phyloP scores from a whole-genome alignment of 2,329 filamentous ascomycete genomes.

The Akanthomyces dipterigenus region DNA sequence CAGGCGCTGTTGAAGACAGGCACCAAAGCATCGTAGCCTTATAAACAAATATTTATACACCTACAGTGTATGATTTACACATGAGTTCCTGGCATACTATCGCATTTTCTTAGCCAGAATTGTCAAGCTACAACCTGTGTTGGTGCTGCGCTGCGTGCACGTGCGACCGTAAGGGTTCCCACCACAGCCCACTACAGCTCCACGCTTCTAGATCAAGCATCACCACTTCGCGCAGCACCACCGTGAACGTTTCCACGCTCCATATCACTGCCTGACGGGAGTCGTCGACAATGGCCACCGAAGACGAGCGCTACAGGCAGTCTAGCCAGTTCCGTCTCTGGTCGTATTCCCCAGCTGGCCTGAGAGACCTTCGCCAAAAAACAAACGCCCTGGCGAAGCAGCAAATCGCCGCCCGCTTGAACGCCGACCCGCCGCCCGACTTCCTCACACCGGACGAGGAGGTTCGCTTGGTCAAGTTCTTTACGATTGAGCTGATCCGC shows the following conservation, averaged over 20 bases:
- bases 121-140: not conserved
- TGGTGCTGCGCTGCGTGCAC: not conserved
- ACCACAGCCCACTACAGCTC: not conserved
- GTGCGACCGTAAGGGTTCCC: not conserved
- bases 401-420: constrained; percentile 55
- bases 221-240: not conserved
- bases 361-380: constrained; percentile 64
- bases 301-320: constrained; percentile 85
- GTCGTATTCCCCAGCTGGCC: constrained; percentile 75
- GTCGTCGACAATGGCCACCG: constrained; percentile 55
- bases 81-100: too few species aligned
- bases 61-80: not conserved
- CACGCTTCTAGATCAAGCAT: not conserved
- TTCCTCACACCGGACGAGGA: constrained; percentile 83
- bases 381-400: constrained; percentile 68
- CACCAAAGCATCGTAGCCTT: not conserved
- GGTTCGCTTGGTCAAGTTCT: constrained; percentile 71
- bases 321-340: constrained; percentile 88
- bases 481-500: constrained; percentile 53
- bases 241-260: not conserved
- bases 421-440: constrained; percentile 53
- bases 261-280: not conserved
- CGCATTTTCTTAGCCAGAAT: not conserved
- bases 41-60: not conserved
- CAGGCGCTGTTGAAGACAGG: too few species aligned